Evolutionary conservation across 2,329 filamentous ascomycete species (phyloP).

Genomic region (Aspergillus texensis): DNA sequence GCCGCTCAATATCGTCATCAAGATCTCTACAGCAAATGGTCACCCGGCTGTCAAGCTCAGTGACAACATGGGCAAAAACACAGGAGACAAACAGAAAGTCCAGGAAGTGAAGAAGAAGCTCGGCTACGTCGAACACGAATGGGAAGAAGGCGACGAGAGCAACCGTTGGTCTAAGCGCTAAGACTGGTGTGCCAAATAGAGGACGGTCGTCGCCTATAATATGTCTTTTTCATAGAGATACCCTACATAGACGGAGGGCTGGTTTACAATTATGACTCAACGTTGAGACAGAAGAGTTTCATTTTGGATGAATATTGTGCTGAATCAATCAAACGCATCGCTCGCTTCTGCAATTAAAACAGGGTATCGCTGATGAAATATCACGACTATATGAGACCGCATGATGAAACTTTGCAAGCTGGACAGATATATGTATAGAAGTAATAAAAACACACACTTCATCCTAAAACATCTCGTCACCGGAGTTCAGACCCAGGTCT

Average conservation of each 20-base stretch:
- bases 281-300: background rate
- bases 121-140: conserved; percentile 82
- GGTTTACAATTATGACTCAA: no score
- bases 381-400: background rate
- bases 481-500: conserved; percentile 38
- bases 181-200: background rate
- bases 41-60: conserved; percentile 89
- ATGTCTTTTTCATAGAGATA: background rate
- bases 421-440: background rate
- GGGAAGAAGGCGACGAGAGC: conserved; percentile 82
- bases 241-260: background rate
- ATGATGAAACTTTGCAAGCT: background rate
- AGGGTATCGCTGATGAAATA: background rate
- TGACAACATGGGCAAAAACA: conserved; percentile 92
- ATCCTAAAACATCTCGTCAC: conserved; percentile 32
- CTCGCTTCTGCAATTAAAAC: background rate
- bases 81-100: conserved; percentile 78
- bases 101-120: conserved; percentile 80
- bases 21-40: conserved; percentile 82
- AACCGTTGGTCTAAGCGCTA: conserved; percentile 69
- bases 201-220: background rate
- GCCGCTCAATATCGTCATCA: conserved; percentile 97
- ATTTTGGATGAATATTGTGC: no score
- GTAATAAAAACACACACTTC: background rate
- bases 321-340: background rate